Percentiles rank a stretch among this genome's conserved stretches.
Evolutionary conservation across 2,329 filamentous ascomycete genomes (phyloP).

Genomic region (Penicillium sp.): DNA sequence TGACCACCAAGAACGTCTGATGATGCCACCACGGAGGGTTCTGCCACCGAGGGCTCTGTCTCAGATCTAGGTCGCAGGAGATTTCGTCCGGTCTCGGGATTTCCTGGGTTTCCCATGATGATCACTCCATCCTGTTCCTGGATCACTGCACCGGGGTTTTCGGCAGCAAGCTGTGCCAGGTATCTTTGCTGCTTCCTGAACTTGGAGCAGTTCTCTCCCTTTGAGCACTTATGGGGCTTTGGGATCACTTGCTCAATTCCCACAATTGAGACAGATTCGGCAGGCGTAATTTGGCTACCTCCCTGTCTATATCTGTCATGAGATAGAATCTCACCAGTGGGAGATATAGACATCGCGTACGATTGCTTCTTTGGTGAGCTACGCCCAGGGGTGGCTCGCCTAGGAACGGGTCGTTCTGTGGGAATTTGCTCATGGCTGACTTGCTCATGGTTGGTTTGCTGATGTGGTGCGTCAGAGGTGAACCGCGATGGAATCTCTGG

Average conservation of each 20-base stretch:
- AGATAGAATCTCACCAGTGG: not conserved
- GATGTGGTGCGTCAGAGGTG: not conserved
- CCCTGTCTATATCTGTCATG: not conserved
- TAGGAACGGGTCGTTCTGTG: not conserved
- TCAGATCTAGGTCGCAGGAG: conserved; percentile 68
- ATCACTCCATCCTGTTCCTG: conserved; percentile 62
- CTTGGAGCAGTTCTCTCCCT: conserved; percentile 83
- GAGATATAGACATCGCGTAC: not conserved
- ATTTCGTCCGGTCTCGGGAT: conserved; percentile 64
- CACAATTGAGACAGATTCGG: conserved; percentile 86
- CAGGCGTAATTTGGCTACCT: conserved; percentile 50
- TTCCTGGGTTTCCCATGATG: conserved; percentile 76
- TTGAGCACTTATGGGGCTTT: conserved; percentile 79
- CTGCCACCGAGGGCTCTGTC: conserved; percentile 67
- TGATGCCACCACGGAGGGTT: conserved; percentile 84
- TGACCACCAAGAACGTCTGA: conserved; percentile 80
- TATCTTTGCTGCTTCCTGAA: conserved; percentile 78
- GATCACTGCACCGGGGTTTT: conserved; percentile 74
- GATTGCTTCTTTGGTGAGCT: not conserved
- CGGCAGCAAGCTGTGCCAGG: conserved; percentile 72
- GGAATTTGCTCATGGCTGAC: not conserved
- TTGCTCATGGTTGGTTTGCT: not conserved
- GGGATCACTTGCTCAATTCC: conserved; percentile 88
- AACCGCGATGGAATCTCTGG: not conserved
- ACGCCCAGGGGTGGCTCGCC: not conserved